Conservation (phyloP, 495 filamentous ascomycete genomes). For the Penicillium angulare region DNA sequence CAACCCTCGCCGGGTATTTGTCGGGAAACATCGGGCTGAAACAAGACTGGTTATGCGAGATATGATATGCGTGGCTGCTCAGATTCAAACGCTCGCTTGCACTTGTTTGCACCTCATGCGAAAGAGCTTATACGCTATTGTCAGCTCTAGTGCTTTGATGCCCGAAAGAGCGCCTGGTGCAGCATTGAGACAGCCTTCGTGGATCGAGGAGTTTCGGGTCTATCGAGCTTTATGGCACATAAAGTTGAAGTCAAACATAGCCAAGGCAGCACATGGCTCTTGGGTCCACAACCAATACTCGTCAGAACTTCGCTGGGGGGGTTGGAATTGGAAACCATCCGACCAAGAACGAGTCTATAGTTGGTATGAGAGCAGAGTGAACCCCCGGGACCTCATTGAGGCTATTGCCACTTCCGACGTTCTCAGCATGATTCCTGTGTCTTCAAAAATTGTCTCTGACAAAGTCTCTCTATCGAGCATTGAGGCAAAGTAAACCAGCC, state of each 20-base stretch:
- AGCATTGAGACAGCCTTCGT: background rate
- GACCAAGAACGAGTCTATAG: background rate
- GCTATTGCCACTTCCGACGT: too few species aligned
- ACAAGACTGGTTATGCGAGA: background rate
- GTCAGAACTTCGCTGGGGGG: background rate
- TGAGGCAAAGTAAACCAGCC: too few species aligned
- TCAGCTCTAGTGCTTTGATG: background rate
- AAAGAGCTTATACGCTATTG: background rate
- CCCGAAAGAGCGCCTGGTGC: background rate
- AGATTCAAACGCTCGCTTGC: background rate
- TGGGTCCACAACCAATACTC: background rate
- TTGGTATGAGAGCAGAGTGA: background rate
- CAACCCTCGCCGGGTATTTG: background rate
- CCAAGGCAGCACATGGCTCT: background rate
- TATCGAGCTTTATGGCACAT: background rate
- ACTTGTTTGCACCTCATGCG: background rate
- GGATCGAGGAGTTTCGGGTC: background rate
- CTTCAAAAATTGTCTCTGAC: too few species aligned
- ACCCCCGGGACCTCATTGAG: too few species aligned
- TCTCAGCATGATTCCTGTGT: too few species aligned
- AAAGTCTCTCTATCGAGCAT: too few species aligned
- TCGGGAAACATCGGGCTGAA: background rate
- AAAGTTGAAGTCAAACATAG: background rate
- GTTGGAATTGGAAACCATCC: background rate
- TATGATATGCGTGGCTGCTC: background rate